These are phyloP conservation scores for Colletotrichum lupini DNA, from an alignment of 2,329 filamentous ascomycete species.

Conservation along the genomic window DNA sequence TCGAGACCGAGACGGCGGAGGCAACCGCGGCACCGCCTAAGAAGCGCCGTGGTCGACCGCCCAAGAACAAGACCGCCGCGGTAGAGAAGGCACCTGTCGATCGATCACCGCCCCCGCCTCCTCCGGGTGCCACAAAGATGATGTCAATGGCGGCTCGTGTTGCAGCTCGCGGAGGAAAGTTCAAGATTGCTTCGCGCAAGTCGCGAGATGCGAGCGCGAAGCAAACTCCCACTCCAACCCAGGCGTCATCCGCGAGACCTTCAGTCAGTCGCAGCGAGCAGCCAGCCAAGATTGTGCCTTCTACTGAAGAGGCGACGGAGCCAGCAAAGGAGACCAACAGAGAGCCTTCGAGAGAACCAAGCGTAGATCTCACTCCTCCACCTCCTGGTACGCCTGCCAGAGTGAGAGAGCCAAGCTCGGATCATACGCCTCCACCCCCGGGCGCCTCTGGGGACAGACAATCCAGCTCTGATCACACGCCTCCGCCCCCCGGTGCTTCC, in stretches of 20 bases:
- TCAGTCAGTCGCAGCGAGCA: not conserved
- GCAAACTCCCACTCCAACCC: conserved; percentile 7
- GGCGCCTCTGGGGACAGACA: not conserved
- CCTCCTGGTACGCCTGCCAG: not conserved
- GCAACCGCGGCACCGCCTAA: conserved; percentile 3
- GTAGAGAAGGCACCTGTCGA: conserved; percentile 4
- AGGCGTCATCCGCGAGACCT: not conserved
- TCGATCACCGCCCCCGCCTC: conserved; percentile 25
- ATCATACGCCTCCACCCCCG: conserved; percentile 16
- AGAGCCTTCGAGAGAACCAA: not conserved
- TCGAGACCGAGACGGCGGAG: conserved; percentile 32
- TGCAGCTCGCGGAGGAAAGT: conserved; percentile 62
- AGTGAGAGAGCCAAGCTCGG: conserved; percentile 7
- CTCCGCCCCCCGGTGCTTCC: conserved; percentile 1
- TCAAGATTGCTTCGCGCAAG: conserved; percentile 59
- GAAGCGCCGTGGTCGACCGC: conserved; percentile 31
- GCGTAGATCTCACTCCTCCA: conserved; percentile 19
- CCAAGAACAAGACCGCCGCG: conserved; percentile 14
- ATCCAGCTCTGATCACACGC: conserved; percentile 12
- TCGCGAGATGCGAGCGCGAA: conserved; percentile 11
- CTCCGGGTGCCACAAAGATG: conserved; percentile 40
- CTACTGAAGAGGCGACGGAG: not conserved
- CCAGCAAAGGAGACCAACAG: not conserved
- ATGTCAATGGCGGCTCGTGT: conserved; percentile 70
- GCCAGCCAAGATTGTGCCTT: not conserved